Evolutionary conservation across 2,329 filamentous ascomycete species (phyloP).

Genomic region (Sclerotinia spermophila): DNA sequence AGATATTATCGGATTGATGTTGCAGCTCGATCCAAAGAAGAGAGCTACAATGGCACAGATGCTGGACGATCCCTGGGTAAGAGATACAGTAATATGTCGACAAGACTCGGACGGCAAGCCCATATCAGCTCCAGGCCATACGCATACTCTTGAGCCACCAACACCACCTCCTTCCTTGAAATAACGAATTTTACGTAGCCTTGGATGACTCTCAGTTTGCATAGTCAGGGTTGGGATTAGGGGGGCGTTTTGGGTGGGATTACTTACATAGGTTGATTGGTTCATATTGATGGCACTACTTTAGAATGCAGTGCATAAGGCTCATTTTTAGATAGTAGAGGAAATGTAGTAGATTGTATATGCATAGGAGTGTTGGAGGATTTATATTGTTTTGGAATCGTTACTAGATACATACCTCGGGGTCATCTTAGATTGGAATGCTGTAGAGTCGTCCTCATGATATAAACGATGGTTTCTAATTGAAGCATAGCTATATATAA

Average conservation of each 20-base stretch:
- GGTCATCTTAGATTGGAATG: conserved; percentile 9
- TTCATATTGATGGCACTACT: conserved; percentile 16
- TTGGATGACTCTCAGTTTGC: conserved; percentile 20
- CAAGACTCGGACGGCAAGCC: conserved; percentile 77
- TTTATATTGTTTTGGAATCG: conserved; percentile 13
- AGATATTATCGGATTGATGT: conserved; percentile 87
- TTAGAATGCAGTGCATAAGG: conserved; percentile 25
- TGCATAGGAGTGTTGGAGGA: conserved; percentile 16
- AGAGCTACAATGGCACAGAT: conserved; percentile 85
- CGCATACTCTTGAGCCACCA: conserved; percentile 78
- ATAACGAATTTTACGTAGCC: conserved; percentile 21
- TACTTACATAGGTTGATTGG: conserved; percentile 12
- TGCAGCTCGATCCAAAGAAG: conserved; percentile 79
- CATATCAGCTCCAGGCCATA: conserved; percentile 70
- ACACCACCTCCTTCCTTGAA: conserved; percentile 38
- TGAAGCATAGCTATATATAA: background rate
- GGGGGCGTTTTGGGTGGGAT: conserved; percentile 20
- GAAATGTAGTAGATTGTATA: conserved; percentile 32
- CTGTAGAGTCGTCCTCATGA: background rate
- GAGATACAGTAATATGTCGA: conserved; percentile 75
- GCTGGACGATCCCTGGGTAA: conserved; percentile 85
- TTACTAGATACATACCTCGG: conserved; percentile 16
- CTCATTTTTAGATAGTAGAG: conserved; percentile 18
- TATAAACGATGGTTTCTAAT: conserved; percentile 8
- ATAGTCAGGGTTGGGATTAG: conserved; percentile 20